These are phyloP conservation scores for Entelexis paramagnoliae DNA, from an alignment of 1,139 yeast species.

Conservation along the genomic window DNA sequence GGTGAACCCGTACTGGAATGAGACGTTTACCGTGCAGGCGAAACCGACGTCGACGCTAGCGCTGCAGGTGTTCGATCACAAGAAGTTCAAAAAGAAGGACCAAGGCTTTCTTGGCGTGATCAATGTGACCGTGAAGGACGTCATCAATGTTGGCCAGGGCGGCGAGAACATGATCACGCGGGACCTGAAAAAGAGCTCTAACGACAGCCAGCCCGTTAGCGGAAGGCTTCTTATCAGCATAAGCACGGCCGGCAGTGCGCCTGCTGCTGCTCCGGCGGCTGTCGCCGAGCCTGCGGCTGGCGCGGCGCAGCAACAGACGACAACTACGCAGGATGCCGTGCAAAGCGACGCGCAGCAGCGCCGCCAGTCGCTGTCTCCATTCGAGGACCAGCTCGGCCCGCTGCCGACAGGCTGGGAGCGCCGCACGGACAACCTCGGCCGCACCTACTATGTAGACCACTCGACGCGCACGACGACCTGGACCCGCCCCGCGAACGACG, in stretches of 20 bases:
- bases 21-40: conserved; percentile 68
- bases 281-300: conserved; percentile 6
- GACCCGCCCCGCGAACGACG: conserved; percentile 72
- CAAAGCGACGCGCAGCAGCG: conserved; percentile 12
- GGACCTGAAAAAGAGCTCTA: conserved; percentile 77
- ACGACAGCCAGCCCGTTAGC: conserved; percentile 76
- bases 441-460: conserved; percentile 96
- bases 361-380: conserved; percentile 48
- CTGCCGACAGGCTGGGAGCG: conserved; percentile 99
- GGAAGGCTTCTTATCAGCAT: conserved; percentile 69
- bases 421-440: conserved; percentile 91
- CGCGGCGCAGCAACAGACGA: conserved; percentile 4
- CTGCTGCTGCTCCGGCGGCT: conserved; percentile 1
- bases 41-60: conserved; percentile 79
- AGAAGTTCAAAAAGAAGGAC: conserved; percentile 93
- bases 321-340: conserved; percentile 18
- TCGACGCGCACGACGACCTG: conserved; percentile 96
- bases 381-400: conserved; percentile 93
- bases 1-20: conserved; percentile 96
- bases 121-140: conserved; percentile 82
- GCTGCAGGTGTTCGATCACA: conserved; percentile 92
- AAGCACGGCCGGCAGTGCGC: conserved; percentile 38
- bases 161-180: conserved; percentile 78
- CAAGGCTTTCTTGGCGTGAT: conserved; percentile 98
- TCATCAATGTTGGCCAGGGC: conserved; percentile 52